Conservation (phyloP, 2,329 filamentous ascomycete species). For the Colletotrichum lindemuthianum region DNA sequence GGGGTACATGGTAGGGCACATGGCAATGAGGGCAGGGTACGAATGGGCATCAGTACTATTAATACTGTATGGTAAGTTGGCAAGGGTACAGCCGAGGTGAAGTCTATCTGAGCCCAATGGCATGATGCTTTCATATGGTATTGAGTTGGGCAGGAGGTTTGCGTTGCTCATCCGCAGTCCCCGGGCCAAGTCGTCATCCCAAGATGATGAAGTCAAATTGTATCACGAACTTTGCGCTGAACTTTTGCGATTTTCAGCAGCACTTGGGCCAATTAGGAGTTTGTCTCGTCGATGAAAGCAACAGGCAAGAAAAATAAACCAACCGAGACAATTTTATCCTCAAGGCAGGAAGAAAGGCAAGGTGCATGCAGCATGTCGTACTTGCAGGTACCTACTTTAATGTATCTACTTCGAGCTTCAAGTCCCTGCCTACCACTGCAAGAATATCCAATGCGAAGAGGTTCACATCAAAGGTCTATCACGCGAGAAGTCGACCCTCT, state of each 20-base stretch:
- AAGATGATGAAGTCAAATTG: slow-evolving; percentile 17
- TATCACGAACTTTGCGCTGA: slow-evolving; percentile 9
- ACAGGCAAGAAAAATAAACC: not conserved
- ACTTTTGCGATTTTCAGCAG: slow-evolving; percentile 7
- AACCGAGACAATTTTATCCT: too few relatives aligned
- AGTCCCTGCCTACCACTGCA: too few relatives aligned
- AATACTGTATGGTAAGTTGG: not conserved
- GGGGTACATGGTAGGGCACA: not conserved
- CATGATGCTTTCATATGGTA: too few relatives aligned
- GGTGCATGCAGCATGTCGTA: too few relatives aligned
- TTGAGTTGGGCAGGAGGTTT: too few relatives aligned
- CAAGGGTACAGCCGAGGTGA: slow-evolving; percentile 8
- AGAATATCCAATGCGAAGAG: too few relatives aligned
- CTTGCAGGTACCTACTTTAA: too few relatives aligned
- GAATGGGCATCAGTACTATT: not conserved
- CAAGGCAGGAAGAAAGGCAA: too few relatives aligned
- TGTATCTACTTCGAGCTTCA: too few relatives aligned
- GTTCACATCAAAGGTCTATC: too few relatives aligned
- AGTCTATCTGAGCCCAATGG: not conserved
- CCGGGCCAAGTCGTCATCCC: slow-evolving; percentile 28
- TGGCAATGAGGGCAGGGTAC: not conserved
- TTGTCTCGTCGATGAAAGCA: not conserved
- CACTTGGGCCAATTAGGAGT: slow-evolving; percentile 24
- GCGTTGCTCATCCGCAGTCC: slow-evolving; percentile 17
- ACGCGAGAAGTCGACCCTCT: too few relatives aligned